Base-by-base conservation (phyloP, 306 rosid species). In the Inga leiocalycina region DNA sequence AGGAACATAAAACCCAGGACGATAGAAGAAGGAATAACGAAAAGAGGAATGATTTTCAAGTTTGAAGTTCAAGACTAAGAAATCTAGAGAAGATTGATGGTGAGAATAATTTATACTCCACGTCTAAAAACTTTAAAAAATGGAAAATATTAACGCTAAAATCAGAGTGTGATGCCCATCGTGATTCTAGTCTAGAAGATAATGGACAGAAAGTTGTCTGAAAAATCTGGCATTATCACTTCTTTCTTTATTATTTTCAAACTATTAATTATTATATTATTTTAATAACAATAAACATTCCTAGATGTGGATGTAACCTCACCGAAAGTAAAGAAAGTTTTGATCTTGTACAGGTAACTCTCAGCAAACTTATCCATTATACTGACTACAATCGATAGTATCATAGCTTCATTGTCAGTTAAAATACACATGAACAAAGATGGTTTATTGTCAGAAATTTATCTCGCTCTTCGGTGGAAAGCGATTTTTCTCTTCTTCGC, bases 381-480 rank as follows among this genome's bases (percentile, higher is more conserved):
- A 22, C 75, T 44, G 35, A 20, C 14, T 37, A 37, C 48, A 16
- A 19, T 27, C 14, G n/a, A 68, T 48, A 0, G 67, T 12, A 22
- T 41, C 1, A 20, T 41, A 20, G 51, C 75, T 71, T 71, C 54
- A 71, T n/a, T n/a, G n/a, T n/a, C n/a, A n/a, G n/a, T n/a, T n/a
- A 2, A 59, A 80, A 41, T 39, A 17, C 27, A 19, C 49, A 39
- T 66, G 46, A 2, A n/a, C 3, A 70, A 24, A 3, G 70, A 66
- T 12, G 32, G 49, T 15, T 51, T 8, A 14, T 10, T 59, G n/a
- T 37, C 48, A 45, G 2, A 32, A 6, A 30, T 5, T 74, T 19
- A 87, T 85, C 89, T 75, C 39, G 78, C 41, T 86, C 45, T 2
- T 85, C 87, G 3, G 20, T 11, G 10, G 4, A 44, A 24, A n/a